A percentile compares a stretch with the other conserved stretches of the same genome.
phyloP scores from a whole-genome alignment of 441 rosid genomes.

The Croton setiger region DNA sequence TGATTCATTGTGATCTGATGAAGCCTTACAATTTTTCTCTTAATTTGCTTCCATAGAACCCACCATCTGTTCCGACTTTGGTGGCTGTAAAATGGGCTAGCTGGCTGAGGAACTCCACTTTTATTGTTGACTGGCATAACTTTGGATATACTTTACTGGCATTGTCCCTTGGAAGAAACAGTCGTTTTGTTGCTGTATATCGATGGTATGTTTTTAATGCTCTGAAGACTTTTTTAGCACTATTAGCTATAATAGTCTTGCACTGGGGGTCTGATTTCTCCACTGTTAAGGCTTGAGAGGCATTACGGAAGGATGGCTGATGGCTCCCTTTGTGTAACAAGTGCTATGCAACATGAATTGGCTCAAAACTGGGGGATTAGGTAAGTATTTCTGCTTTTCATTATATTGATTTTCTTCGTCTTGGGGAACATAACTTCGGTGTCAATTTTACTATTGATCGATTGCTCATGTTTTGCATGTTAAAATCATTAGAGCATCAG shows the following conservation, averaged over 20 bases:
- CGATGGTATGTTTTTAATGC: conserved; percentile 53
- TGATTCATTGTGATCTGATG: not conserved
- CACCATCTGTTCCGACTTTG: conserved; percentile 94
- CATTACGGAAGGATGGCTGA: conserved; percentile 82
- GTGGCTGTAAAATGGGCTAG: conserved; percentile 93
- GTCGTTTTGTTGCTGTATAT: conserved; percentile 69
- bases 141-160: conserved; percentile 92
- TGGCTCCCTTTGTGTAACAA: conserved; percentile 85
- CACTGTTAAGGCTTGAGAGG: conserved; percentile 64
- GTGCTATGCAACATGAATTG: conserved; percentile 96
- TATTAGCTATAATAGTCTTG: not conserved
- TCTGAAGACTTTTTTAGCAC: conserved; percentile 6
- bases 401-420: conserved; percentile 19
- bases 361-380: conserved; percentile 95
- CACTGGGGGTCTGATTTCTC: conserved; percentile 18
- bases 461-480: conserved; percentile 12
- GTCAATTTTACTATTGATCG: conserved; percentile 18
- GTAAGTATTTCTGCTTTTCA: conserved; percentile 42
- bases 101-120: conserved; percentile 61
- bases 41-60: conserved; percentile 54
- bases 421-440: conserved; percentile 1
- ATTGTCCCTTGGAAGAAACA: conserved; percentile 84
- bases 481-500: conserved; percentile 54
- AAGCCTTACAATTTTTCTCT: not conserved
- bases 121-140: conserved; percentile 95